These are phyloP conservation scores for Metschnikowia matae DNA, from an alignment of 805 yeast species.

Conservation along the genomic window DNA sequence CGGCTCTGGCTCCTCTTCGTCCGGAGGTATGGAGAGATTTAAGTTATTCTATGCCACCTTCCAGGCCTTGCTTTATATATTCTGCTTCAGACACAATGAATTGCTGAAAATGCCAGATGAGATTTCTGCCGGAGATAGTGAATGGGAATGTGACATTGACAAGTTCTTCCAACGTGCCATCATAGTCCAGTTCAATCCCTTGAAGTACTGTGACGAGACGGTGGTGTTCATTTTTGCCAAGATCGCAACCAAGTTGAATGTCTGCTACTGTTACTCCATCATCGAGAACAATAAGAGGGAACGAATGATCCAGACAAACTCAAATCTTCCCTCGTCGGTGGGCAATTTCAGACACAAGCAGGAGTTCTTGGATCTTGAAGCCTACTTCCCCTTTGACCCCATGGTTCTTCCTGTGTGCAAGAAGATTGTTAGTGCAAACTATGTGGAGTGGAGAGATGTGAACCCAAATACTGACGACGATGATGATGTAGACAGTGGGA, in stretches of 20 bases:
- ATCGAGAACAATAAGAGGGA: conserved; percentile 85
- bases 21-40: conserved; percentile 85
- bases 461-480: conserved; percentile 56
- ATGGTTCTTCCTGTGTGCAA: conserved; percentile 64
- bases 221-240: conserved; percentile 93
- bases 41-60: conserved; percentile 85
- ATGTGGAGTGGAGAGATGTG: conserved; percentile 69
- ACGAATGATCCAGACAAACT: conserved; percentile 46
- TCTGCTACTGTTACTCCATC: conserved; percentile 89
- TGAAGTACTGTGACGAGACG: conserved; percentile 88
- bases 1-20: conserved; percentile 14
- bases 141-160: conserved; percentile 80
- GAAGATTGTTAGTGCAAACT: conserved; percentile 46
- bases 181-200: conserved; percentile 86
- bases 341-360: conserved; percentile 57
- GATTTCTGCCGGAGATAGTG: conserved; percentile 23
- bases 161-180: conserved; percentile 83
- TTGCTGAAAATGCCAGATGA: conserved; percentile 38
- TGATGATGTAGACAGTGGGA: conserved; percentile 43
- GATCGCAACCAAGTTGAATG: conserved; percentile 82
- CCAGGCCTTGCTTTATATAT: conserved; percentile 85
- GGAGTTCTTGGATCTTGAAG: conserved; percentile 84
- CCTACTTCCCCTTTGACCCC: conserved; percentile 97
- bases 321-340: conserved; percentile 28
- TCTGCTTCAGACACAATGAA: conserved; percentile 76